Evolutionary conservation across 371 early-diverging fungal species (phyloP).

Genomic region (Dipsacomyces acuminosporus): DNA sequence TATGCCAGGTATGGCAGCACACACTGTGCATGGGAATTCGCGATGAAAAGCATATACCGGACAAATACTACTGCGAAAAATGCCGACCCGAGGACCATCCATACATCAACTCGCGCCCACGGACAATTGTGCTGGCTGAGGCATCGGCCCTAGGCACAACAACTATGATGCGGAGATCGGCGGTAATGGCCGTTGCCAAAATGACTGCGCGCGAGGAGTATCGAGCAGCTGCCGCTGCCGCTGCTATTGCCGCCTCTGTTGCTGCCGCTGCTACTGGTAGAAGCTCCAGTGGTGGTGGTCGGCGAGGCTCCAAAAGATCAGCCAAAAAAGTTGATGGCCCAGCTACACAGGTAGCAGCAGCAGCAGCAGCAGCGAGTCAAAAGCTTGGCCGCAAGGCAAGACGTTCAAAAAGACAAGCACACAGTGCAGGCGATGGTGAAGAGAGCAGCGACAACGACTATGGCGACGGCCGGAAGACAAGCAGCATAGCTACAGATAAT

Average conservation of each 20-base stretch:
- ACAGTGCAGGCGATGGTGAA: background rate
- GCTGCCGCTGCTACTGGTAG: conserved; percentile 21
- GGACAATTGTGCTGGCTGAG: conserved; percentile 36
- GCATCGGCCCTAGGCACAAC: conserved; percentile 45
- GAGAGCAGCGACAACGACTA: conserved; percentile 11
- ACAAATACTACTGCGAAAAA: conserved; percentile 83
- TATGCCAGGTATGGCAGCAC: conserved; percentile 89
- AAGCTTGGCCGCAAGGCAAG: background rate
- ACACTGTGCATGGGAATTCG: conserved; percentile 76
- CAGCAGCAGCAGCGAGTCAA: no score
- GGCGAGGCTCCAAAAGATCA: background rate
- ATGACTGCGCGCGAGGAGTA: conserved; percentile 42
- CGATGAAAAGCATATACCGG: conserved; percentile 62
- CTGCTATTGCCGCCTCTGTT: conserved; percentile 37
- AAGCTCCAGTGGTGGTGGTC: conserved; percentile 11
- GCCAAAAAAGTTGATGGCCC: no score
- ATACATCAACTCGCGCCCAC: conserved; percentile 48
- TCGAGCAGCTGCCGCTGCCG: conserved; percentile 30
- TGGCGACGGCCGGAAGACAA: background rate
- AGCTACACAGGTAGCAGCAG: no score
- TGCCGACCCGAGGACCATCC: conserved; percentile 77
- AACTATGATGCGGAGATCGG: conserved; percentile 38
- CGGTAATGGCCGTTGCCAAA: conserved; percentile 41
- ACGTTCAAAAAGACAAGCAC: background rate
- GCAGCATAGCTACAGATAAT: background rate